phyloP scores from a whole-genome alignment of 2,329 filamentous ascomycete species.

The Penicillium sp. region DNA sequence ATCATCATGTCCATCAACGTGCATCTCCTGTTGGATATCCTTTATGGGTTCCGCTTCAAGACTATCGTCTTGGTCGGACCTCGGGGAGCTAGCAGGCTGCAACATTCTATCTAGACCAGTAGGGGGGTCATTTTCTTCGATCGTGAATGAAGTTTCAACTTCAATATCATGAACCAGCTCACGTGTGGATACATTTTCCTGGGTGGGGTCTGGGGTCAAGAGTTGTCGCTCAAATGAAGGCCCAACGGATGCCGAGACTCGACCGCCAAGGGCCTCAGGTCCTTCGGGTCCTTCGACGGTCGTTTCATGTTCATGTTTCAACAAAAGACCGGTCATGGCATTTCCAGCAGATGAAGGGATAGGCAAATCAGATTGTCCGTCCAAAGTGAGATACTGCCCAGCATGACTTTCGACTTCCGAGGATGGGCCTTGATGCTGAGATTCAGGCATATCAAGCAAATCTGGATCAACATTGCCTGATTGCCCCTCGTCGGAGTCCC shows the following conservation, averaged over 20 bases:
- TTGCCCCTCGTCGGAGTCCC: not conserved
- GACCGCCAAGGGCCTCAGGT: not conserved
- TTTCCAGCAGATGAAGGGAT: not conserved
- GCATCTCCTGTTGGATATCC: not conserved
- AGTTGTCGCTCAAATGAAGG: conserved; percentile 15
- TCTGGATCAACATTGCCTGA: not conserved
- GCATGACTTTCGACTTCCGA: not conserved
- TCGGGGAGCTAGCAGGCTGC: not conserved
- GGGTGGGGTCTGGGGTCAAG: conserved; percentile 26
- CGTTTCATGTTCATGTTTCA: not conserved
- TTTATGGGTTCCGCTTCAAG: not conserved
- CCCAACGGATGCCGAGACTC: not conserved
- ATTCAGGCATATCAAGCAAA: not conserved
- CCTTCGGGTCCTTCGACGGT: not conserved
- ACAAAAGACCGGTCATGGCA: not conserved
- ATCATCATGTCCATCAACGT: not conserved
- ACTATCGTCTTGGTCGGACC: not conserved
- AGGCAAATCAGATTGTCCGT: not conserved
- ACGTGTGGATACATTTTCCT: conserved; percentile 12
- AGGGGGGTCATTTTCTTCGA: not conserved
- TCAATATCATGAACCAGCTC: not conserved
- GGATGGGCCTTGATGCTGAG: not conserved
- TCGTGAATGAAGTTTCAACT: not conserved
- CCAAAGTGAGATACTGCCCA: not conserved
- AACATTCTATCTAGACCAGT: not conserved